phyloP scores from a whole-genome alignment of 1,284 basidiomycete species.

The Rhodofomes roseus region DNA sequence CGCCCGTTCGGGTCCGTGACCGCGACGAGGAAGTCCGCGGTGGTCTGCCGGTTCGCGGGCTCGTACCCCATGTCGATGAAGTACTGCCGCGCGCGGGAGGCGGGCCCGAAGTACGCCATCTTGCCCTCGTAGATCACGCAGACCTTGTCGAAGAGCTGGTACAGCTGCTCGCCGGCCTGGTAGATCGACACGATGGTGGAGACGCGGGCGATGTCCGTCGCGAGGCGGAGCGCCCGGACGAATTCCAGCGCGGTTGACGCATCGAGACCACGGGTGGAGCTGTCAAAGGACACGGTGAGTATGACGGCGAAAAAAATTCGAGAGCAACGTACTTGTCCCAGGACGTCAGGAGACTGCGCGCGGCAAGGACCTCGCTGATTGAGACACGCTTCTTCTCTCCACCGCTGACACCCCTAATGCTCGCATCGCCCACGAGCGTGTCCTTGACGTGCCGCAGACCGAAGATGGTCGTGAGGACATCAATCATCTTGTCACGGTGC shows the following conservation, averaged over 20 bases:
- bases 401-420: slow-evolving; percentile 75
- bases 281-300: slow-evolving; percentile 13
- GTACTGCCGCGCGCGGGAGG: slow-evolving; percentile 50
- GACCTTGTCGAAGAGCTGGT: slow-evolving; percentile 59
- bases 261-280: slow-evolving; percentile 47
- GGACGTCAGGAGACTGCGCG: slow-evolving; percentile 51
- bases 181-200: slow-evolving; percentile 60
- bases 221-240: slow-evolving; percentile 49
- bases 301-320: background rate
- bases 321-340: slow-evolving; percentile 66
- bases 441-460: slow-evolving; percentile 62
- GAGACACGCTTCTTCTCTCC: slow-evolving; percentile 83
- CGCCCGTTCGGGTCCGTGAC: slow-evolving; percentile 51
- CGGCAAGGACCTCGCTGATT: slow-evolving; percentile 66
- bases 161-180: slow-evolving; percentile 52
- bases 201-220: slow-evolving; percentile 47
- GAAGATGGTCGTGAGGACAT: slow-evolving; percentile 63
- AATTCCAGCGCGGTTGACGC: slow-evolving; percentile 60
- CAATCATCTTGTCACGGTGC: slow-evolving; percentile 45
- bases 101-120: slow-evolving; percentile 61
- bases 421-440: slow-evolving; percentile 71
- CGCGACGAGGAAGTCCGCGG: slow-evolving; percentile 56
- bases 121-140: slow-evolving; percentile 60
- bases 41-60: slow-evolving; percentile 50
- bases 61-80: slow-evolving; percentile 63